A percentile compares a stretch with the other conserved stretches of the same genome.
These are phyloP conservation scores for Ogataea zsoltii DNA, from an alignment of 805 yeast species.

Conservation along the genomic window DNA sequence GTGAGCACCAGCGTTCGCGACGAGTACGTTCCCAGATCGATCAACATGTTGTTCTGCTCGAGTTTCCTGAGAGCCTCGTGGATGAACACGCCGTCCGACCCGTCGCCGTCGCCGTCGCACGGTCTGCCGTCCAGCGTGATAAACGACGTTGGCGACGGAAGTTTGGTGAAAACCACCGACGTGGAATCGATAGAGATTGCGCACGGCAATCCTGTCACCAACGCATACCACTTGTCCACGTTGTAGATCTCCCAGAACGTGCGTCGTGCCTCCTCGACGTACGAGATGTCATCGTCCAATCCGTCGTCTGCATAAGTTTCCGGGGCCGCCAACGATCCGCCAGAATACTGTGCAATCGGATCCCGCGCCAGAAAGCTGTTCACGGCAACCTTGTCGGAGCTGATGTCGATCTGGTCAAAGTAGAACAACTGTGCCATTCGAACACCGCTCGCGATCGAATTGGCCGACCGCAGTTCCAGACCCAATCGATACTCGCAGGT, in stretches of 20 bases:
- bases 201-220: constrained; percentile 34
- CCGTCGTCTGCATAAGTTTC: constrained; percentile 18
- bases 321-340: neutral
- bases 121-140: constrained; percentile 10
- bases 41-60: constrained; percentile 29
- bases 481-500: constrained; percentile 29
- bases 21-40: constrained; percentile 29
- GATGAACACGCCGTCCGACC: constrained; percentile 19
- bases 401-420: constrained; percentile 32
- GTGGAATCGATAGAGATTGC: constrained; percentile 29
- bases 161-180: constrained; percentile 30
- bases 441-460: constrained; percentile 28
- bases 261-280: constrained; percentile 32
- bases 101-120: neutral
- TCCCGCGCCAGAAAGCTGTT: neutral
- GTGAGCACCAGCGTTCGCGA: constrained; percentile 31
- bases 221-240: constrained; percentile 34
- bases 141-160: constrained; percentile 33
- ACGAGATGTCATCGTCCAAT: constrained; percentile 26
- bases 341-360: neutral
- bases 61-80: constrained; percentile 34
- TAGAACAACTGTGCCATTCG: constrained; percentile 32
- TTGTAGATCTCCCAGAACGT: constrained; percentile 35
- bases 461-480: constrained; percentile 30
- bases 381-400: constrained; percentile 9